These are phyloP conservation scores for Cordyceps fumosorosea DNA, from an alignment of 2,329 filamentous ascomycete species.

Conservation along the genomic window DNA sequence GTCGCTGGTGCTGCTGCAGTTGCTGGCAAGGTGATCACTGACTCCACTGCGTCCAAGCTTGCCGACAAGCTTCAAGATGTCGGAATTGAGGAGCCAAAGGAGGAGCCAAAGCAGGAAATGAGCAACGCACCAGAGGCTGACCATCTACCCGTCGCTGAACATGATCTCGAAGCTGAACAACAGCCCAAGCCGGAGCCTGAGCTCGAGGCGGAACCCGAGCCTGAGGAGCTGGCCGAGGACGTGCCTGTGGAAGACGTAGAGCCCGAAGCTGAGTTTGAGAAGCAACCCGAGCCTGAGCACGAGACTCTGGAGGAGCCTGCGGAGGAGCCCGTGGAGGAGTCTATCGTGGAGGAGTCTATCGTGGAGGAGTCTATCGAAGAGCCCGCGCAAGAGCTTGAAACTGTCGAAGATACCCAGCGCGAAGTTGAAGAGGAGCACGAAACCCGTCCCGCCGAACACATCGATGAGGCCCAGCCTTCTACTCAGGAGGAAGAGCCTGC, in stretches of 20 bases:
- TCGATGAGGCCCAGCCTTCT: constrained; percentile 5
- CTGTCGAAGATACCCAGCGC: constrained; percentile 13
- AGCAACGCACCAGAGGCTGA: not conserved
- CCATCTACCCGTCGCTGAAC: not conserved
- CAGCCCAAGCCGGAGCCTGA: constrained; percentile 8
- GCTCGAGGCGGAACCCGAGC: constrained; percentile 6
- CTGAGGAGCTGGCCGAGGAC: constrained; percentile 7
- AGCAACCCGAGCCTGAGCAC: constrained; percentile 9
- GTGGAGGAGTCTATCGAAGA: constrained; percentile 16
- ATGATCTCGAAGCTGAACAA: not conserved
- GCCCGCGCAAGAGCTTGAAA: constrained; percentile 13
- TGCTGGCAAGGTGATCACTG: not conserved
- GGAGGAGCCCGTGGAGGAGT: constrained; percentile 15
- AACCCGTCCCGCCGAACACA: not conserved
- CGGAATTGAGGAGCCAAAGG: not conserved
- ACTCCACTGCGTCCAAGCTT: not conserved
- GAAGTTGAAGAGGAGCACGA: constrained; percentile 11
- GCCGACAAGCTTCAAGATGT: constrained; percentile 6
- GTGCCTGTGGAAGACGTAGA: not conserved
- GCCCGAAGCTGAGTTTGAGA: constrained; percentile 1
- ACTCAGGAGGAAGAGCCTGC: constrained; percentile 6
- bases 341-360: constrained; percentile 11
- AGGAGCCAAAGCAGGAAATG: not conserved
- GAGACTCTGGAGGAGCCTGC: constrained; percentile 4
- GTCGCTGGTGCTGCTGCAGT: not conserved